phyloP scores from a whole-genome alignment of 1,284 basidiomycete species.

The Cutaneotrichosporon sp. region DNA sequence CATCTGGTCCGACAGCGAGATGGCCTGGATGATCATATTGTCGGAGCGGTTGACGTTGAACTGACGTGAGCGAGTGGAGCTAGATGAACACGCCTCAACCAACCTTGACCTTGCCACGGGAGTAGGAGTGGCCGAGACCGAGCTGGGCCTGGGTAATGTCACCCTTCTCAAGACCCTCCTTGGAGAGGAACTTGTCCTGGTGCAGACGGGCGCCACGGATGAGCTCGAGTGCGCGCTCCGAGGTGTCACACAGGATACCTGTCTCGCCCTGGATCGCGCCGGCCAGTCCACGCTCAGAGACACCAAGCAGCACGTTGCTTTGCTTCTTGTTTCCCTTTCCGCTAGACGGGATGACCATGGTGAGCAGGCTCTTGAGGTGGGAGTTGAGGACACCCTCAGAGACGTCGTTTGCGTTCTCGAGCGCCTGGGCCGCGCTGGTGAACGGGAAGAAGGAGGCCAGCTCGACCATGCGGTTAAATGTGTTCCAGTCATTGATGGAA shows the following conservation, averaged over 20 bases:
- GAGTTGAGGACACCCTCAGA: conserved; percentile 94
- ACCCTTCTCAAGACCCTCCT: conserved; percentile 65
- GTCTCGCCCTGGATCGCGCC: conserved; percentile 74
- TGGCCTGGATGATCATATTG: conserved; percentile 99
- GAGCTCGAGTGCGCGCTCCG: conserved; percentile 81
- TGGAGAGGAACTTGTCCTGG: conserved; percentile 74
- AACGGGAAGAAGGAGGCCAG: conserved; percentile 91
- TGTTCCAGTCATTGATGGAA: conserved; percentile 77
- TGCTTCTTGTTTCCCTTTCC: conserved; percentile 60
- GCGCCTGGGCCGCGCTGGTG: conserved; percentile 88
- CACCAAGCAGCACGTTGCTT: conserved; percentile 70
- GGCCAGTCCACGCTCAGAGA: conserved; percentile 74
- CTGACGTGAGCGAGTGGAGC: conserved; percentile 28
- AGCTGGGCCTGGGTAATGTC: conserved; percentile 92
- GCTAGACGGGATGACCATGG: conserved; percentile 73
- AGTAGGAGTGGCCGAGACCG: conserved; percentile 96
- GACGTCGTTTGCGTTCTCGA: conserved; percentile 94
- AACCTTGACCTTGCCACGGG: conserved; percentile 88
- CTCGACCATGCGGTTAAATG: conserved; percentile 91
- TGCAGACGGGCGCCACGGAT: conserved; percentile 92
- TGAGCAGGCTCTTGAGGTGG: conserved; percentile 77
- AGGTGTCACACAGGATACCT: conserved; percentile 76
- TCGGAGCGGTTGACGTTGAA: conserved; percentile 99
- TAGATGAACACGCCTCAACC: conserved; percentile 17
- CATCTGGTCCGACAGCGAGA: conserved; percentile 95